Evolutionary conservation across 83 land plant species (phyloP), one percentile per base, ranked within the genome.

Genomic region (Isoetes engelmannii): DNA sequence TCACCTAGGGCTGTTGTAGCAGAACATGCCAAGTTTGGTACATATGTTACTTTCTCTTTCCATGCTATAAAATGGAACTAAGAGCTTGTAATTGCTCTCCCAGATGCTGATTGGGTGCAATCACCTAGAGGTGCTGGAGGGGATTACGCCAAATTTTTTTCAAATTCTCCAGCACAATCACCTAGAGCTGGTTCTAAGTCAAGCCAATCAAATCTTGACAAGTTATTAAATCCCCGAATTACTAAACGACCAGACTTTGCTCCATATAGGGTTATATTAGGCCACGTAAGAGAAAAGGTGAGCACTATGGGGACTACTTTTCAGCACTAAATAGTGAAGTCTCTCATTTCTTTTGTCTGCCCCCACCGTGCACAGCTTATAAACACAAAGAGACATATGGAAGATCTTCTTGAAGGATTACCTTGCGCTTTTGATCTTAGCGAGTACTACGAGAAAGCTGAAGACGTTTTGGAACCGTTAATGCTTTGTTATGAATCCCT

Each of bases 241-340:
- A 71, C 80, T 56, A 81, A 77, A 18, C 84, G 76, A 58, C 85
- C 98, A 69, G 87, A 86, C 72, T 78, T 93, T 74, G 86, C 89
- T 70, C 92, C 98, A 42, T 89, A 93, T 48, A 84, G 98, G 70
- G 63, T 93, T 65, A 86, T 93, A 57, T 89, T 93, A 68, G 96
- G 98, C 8, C 73, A 84, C 76, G 89, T 93, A 5, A 87, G 86
- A 70, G 88, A 93, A 6, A 93, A 89, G 87, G 96, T 87, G 60
- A 28, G 37, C 37, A 28, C 37, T 28, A 28, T 28, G 37, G 37
- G 37, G 37, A 28, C 37, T 28, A 28, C 37, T 28, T 28, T 28
- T 28, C 37, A 28, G 37, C 37, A 28, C 37, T 28, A 28, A 28
- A 28, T 28, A 28, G 37, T 2, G 37, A 28, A 28, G 37, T 28